A percentile compares a stretch with the other conserved stretches of the same genome.
These are phyloP conservation scores for Elaeis oleifera DNA, from an alignment of 202 grass and related monocot genomes.

Conservation along the genomic window DNA sequence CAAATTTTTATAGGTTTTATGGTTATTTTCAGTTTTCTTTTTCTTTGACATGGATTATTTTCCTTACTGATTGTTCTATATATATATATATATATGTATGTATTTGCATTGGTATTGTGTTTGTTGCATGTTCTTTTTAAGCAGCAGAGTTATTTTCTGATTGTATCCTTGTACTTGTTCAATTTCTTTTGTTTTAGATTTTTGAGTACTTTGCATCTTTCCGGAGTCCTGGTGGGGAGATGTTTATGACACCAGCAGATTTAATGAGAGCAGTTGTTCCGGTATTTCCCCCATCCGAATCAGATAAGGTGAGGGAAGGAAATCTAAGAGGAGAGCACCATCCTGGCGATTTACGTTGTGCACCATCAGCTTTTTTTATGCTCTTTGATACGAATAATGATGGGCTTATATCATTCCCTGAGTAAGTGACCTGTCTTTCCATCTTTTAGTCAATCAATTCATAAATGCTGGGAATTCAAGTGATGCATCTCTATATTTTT, in stretches of 20 bases:
- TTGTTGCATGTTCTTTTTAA: too few species aligned
- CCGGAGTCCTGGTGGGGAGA: conserved; percentile 50
- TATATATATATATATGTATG: too few species aligned
- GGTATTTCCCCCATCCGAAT: conserved; percentile 94
- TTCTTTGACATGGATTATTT: too few species aligned
- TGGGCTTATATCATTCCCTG: conserved; percentile 87
- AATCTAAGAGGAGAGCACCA: conserved; percentile 60
- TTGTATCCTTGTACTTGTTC: too few species aligned
- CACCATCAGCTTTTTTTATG: conserved; percentile 75
- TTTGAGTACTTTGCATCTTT: conserved; percentile 94
- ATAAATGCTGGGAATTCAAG: too few species aligned
- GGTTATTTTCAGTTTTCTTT: too few species aligned
- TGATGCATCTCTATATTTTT: too few species aligned
- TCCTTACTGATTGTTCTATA: too few species aligned
- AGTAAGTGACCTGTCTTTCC: conserved; percentile 42
- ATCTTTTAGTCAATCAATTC: too few species aligned
- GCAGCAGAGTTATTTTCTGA: too few species aligned
- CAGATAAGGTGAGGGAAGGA: conserved; percentile 54
- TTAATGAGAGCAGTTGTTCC: conserved; percentile 83
- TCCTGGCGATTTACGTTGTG: conserved; percentile 64
- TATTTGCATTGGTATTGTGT: too few species aligned
- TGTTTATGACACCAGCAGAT: conserved; percentile 69
- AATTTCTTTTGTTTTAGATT: conserved; percentile 35
- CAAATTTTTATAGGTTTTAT: too few species aligned
- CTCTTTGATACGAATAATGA: conserved; percentile 85